Evolutionary conservation across 345 rosid genomes (phyloP).

Genomic region (Geranium rotundifolium): DNA sequence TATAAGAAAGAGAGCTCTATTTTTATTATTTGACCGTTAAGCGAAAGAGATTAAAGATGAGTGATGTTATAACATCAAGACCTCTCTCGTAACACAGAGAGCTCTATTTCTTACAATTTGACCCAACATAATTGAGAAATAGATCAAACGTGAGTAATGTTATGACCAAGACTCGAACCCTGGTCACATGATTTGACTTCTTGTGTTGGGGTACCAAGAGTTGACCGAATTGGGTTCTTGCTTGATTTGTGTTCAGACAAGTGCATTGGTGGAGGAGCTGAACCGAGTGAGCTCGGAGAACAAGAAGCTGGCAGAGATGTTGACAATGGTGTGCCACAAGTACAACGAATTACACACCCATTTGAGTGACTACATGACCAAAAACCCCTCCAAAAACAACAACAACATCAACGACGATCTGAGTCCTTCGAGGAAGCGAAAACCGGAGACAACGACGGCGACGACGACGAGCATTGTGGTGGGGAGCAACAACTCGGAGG

Average conservation of each 20-base stretch:
- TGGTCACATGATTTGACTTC: neutral
- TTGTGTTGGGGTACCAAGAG: neutral
- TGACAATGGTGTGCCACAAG: slow-evolving; percentile 61
- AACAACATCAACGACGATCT: slow-evolving; percentile 17
- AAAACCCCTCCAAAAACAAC: slow-evolving; percentile 12
- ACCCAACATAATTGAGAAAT: too few species aligned
- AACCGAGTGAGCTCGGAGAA: slow-evolving; percentile 72
- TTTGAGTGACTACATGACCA: slow-evolving; percentile 44
- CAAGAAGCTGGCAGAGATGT: slow-evolving; percentile 74
- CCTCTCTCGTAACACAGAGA: too few species aligned
- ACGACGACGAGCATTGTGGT: slow-evolving; percentile 16
- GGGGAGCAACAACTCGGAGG: slow-evolving; percentile 50
- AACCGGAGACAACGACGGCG: slow-evolving; percentile 27
- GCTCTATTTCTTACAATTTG: too few species aligned
- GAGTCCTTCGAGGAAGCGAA: slow-evolving; percentile 65
- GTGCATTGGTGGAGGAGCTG: slow-evolving; percentile 62
- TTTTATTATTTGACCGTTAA: too few species aligned
- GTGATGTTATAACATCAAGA: too few species aligned
- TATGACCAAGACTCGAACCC: too few species aligned
- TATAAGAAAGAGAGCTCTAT: too few species aligned
- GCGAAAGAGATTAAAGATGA: too few species aligned
- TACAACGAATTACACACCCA: slow-evolving; percentile 61
- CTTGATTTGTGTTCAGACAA: slow-evolving; percentile 16
- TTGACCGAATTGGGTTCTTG: neutral
- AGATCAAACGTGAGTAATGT: too few species aligned